These are phyloP conservation scores for Aeminium ludgeri DNA, from an alignment of 495 filamentous ascomycete genomes.

Conservation along the genomic window DNA sequence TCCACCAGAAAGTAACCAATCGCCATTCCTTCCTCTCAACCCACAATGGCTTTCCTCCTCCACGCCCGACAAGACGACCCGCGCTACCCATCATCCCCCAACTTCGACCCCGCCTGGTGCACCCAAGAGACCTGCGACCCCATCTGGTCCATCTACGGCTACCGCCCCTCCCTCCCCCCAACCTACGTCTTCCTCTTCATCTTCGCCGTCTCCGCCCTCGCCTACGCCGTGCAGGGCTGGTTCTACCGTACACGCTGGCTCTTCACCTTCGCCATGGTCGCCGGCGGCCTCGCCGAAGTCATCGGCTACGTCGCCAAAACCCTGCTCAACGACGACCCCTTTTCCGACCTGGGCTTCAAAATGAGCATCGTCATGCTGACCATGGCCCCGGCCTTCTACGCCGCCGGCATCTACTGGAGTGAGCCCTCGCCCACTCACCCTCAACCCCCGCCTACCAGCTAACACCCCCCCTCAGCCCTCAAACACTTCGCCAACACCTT, in stretches of 20 bases:
- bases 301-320: conserved; percentile 17
- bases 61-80: too few relatives aligned
- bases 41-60: too few relatives aligned
- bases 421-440: too few relatives aligned
- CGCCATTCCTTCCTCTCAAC: too few relatives aligned
- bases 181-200: conserved; percentile 16
- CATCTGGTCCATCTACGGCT: conserved; percentile 11
- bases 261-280: conserved; percentile 17
- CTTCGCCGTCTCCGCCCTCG: conserved; percentile 11
- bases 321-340: conserved; percentile 12
- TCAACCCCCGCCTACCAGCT: conserved; percentile 8
- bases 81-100: too few relatives aligned
- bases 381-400: conserved; percentile 40
- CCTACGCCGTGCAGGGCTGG: conserved; percentile 9
- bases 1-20: too few relatives aligned
- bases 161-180: conserved; percentile 9
- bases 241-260: conserved; percentile 5
- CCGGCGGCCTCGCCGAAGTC: conserved; percentile 11
- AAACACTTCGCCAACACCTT: conserved; percentile 9
- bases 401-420: conserved; percentile 45
- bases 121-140: conserved; percentile 8
- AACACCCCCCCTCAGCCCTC: too few relatives aligned
- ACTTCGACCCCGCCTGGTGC: conserved; percentile 8
- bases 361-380: conserved; percentile 35
- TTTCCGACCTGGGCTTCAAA: conserved; percentile 16